phyloP scores from a whole-genome alignment of 352 stramenopile species.

The Phytophthora brassicae region DNA sequence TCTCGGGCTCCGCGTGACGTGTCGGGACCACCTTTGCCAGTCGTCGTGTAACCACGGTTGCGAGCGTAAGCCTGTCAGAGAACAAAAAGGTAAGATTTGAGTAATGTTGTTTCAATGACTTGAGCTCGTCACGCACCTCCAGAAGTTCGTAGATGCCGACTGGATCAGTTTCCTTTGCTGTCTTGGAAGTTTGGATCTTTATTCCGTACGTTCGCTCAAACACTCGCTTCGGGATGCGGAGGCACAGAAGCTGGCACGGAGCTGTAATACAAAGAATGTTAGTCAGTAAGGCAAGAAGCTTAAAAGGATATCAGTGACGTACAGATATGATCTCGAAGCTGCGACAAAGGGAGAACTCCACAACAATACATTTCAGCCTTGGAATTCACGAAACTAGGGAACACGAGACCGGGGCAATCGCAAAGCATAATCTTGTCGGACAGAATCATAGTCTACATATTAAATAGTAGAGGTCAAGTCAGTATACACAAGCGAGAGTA shows the following conservation, averaged over 20 bases:
- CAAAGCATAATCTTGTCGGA: slow-evolving; percentile 98
- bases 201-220: slow-evolving; percentile 98
- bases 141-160: slow-evolving; percentile 82
- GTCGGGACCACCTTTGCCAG: slow-evolving; percentile 94
- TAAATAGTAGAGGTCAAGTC: not conserved
- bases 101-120: not conserved
- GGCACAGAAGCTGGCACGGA: slow-evolving; percentile 94
- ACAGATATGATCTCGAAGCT: slow-evolving; percentile 96
- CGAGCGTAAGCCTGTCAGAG: slow-evolving; percentile 68
- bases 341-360: slow-evolving; percentile 97
- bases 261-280: slow-evolving; percentile 31
- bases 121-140: slow-evolving; percentile 38
- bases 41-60: slow-evolving; percentile 91
- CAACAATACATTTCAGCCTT: slow-evolving; percentile 99
- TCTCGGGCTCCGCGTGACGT: slow-evolving; percentile 94
- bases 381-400: slow-evolving; percentile 98
- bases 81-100: slow-evolving; percentile 2
- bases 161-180: slow-evolving; percentile 68
- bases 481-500: not conserved
- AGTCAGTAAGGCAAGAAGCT: not conserved
- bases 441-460: slow-evolving; percentile 92
- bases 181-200: slow-evolving; percentile 76
- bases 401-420: slow-evolving; percentile 99
- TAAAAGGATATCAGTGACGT: slow-evolving; percentile 9
- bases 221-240: slow-evolving; percentile 94